Conservation (phyloP, 2,329 filamentous ascomycete species). For the Arthrobotrys sphaeroides region DNA sequence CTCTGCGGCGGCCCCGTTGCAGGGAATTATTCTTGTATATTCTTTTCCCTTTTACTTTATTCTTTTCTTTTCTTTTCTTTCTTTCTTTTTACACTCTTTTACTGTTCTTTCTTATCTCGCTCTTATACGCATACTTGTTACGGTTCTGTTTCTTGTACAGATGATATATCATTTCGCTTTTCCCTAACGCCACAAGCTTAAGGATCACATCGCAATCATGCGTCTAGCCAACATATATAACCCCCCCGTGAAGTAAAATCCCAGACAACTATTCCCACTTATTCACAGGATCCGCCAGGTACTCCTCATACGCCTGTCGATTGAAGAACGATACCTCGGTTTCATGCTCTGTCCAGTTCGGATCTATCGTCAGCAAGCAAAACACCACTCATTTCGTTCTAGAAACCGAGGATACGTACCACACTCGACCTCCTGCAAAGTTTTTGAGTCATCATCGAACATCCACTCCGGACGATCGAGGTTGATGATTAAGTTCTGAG, state of each 20-base stretch:
- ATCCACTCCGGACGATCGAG: conserved; percentile 56
- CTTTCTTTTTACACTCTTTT: background rate
- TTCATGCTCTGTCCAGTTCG: conserved; percentile 56
- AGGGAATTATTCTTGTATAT: conserved; percentile 19
- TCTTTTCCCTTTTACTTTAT: background rate
- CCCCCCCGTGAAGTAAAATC: no score
- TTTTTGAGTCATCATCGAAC: conserved; percentile 56
- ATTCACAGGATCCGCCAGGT: conserved; percentile 56
- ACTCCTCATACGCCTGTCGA: conserved; percentile 56
- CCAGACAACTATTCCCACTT: conserved; percentile 55
- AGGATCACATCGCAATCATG: background rate
- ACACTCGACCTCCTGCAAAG: conserved; percentile 56
- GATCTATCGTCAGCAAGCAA: background rate
- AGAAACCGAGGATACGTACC: no score
- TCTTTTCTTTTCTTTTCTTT: conserved; percentile 4
- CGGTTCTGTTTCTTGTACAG: background rate
- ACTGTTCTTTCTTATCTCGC: background rate
- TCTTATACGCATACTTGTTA: background rate
- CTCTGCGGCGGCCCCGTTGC: background rate
- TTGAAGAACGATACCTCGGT: conserved; percentile 59
- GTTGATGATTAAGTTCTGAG: conserved; percentile 58
- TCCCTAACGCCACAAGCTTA: background rate
- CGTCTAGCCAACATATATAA: no score
- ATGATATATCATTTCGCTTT: background rate
- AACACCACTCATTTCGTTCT: no score